Conservation (phyloP, 2,329 filamentous ascomycete genomes). For the Aureobasidium pullulans region DNA sequence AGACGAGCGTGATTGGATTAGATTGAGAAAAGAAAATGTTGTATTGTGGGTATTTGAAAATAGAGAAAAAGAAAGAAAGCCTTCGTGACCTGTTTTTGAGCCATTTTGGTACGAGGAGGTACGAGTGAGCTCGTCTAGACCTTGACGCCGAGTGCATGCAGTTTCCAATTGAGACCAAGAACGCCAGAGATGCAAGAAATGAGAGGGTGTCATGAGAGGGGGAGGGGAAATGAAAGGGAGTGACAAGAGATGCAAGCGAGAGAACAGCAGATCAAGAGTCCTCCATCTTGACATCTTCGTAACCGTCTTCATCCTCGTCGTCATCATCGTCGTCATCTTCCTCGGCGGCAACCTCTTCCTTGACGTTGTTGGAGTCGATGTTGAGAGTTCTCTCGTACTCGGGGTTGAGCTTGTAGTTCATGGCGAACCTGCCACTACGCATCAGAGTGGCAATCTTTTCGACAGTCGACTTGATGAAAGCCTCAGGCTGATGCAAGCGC, state of each 20-base stretch:
- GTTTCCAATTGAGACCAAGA: background rate
- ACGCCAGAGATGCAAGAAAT: background rate
- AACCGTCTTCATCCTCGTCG: slow-evolving; percentile 45
- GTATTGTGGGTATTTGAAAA: background rate
- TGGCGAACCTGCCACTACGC: slow-evolving; percentile 75
- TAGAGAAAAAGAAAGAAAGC: background rate
- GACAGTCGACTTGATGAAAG: slow-evolving; percentile 80
- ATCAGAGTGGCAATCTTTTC: slow-evolving; percentile 77
- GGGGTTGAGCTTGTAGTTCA: slow-evolving; percentile 72
- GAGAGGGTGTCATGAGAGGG: background rate
- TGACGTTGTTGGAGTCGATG: slow-evolving; percentile 43
- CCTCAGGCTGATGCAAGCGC: slow-evolving; percentile 76
- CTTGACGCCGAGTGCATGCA: slow-evolving; percentile 2
- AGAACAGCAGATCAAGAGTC: background rate
- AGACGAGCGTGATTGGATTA: background rate
- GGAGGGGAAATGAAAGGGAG: background rate
- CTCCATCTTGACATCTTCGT: slow-evolving; percentile 33
- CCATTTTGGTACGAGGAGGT: background rate
- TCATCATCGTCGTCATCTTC: slow-evolving; percentile 40
- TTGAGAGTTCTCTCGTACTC: slow-evolving; percentile 55
- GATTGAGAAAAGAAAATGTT: background rate
- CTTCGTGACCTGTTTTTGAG: background rate
- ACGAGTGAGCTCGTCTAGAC: background rate
- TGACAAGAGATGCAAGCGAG: background rate
- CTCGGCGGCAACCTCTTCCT: slow-evolving; percentile 39